These are phyloP conservation scores for Podaxis sp. DNA, from an alignment of 768 basidiomycete species.

Conservation along the genomic window DNA sequence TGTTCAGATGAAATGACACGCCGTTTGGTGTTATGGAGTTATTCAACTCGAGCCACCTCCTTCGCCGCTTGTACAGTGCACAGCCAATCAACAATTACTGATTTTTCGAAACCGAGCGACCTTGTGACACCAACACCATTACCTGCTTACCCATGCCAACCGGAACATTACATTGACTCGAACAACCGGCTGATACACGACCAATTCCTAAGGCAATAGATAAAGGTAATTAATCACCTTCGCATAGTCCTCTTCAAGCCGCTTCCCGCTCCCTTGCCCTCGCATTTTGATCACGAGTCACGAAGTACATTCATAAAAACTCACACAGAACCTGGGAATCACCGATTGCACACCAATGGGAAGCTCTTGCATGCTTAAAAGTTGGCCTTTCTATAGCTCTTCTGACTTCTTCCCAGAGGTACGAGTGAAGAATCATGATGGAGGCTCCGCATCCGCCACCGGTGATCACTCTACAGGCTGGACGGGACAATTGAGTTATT, in stretches of 20 bases:
- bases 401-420: neutral
- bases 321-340: constrained; percentile 1
- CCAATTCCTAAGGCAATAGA: neutral
- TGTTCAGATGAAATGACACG: neutral
- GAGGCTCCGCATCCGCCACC: neutral
- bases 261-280: neutral
- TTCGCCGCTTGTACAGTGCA: neutral
- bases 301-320: neutral
- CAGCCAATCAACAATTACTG: neutral
- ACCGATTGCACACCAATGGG: neutral
- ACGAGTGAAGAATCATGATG: neutral
- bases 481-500: neutral
- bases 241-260: neutral
- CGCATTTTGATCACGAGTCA: neutral
- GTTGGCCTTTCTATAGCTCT: neutral
- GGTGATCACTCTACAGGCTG: neutral
- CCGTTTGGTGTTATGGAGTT: neutral
- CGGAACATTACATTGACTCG: neutral
- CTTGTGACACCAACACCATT: neutral
- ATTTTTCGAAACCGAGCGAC: constrained; percentile 7
- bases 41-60: neutral
- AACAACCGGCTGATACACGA: neutral
- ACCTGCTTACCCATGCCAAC: neutral
- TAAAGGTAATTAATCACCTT: neutral
- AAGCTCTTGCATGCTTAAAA: neutral